Conservation (phyloP, 805 yeast species). For the Kurtzmaniella fragi region DNA sequence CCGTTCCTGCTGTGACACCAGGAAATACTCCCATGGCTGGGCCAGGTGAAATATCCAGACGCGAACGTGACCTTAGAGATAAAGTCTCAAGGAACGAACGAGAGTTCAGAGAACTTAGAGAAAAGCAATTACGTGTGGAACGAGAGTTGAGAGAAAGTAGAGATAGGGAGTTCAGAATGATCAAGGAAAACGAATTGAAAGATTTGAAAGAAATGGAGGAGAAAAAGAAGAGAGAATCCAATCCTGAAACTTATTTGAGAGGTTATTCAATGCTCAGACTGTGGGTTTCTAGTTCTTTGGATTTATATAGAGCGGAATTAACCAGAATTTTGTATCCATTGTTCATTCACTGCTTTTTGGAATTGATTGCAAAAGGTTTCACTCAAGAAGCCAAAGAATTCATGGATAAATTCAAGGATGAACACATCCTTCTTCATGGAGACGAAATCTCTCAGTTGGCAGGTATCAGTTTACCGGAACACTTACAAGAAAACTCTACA, state of each 20-base stretch:
- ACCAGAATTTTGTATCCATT: slow-evolving; percentile 82
- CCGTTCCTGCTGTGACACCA: slow-evolving; percentile 47
- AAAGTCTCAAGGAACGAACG: slow-evolving; percentile 21
- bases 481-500: slow-evolving; percentile 74
- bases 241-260: slow-evolving; percentile 68
- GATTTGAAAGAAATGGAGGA: slow-evolving; percentile 39
- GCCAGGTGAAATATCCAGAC: slow-evolving; percentile 26
- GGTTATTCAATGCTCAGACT: slow-evolving; percentile 77
- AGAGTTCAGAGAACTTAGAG: slow-evolving; percentile 33
- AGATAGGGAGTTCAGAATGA: slow-evolving; percentile 31
- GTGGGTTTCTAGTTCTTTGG: slow-evolving; percentile 91
- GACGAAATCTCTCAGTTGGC: slow-evolving; percentile 68
- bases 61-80: slow-evolving; percentile 25
- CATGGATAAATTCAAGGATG: slow-evolving; percentile 67
- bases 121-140: slow-evolving; percentile 27
- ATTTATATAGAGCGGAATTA: slow-evolving; percentile 85
- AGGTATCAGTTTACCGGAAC: slow-evolving; percentile 74
- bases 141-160: slow-evolving; percentile 34
- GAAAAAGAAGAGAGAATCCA: slow-evolving; percentile 41
- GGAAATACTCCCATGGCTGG: slow-evolving; percentile 31
- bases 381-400: slow-evolving; percentile 63
- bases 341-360: slow-evolving; percentile 85
- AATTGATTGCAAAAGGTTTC: slow-evolving; percentile 63
- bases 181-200: slow-evolving; percentile 36
- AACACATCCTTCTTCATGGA: slow-evolving; percentile 72